Evolutionary conservation across 768 basidiomycete species (phyloP).

Genomic region (Pleurotus sapidus): DNA sequence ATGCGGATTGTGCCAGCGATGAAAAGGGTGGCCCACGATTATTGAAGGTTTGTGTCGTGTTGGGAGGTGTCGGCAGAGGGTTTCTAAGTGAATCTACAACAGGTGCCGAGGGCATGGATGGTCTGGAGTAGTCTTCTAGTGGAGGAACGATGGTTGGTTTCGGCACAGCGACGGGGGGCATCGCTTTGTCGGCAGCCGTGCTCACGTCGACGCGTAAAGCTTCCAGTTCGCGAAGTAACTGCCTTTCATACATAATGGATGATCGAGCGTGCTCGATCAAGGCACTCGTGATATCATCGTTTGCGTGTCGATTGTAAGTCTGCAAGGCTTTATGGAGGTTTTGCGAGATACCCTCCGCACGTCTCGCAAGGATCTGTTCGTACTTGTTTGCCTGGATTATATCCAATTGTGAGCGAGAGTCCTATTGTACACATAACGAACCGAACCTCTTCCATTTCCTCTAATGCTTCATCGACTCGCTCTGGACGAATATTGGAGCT

Average conservation of each 20-base stretch:
- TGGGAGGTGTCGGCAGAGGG: background rate
- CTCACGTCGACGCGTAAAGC: constrained; percentile 74
- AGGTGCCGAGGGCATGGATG: constrained; percentile 15
- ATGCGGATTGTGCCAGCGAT: background rate
- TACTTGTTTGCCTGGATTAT: constrained; percentile 78
- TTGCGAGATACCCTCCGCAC: constrained; percentile 92
- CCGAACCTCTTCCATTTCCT: constrained; percentile 88
- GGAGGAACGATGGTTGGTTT: constrained; percentile 61
- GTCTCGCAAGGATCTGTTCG: constrained; percentile 78
- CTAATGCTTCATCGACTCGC: constrained; percentile 85
- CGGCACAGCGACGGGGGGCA: constrained; percentile 43
- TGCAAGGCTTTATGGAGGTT: constrained; percentile 87
- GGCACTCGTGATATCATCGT: constrained; percentile 88
- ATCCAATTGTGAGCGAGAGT: constrained; percentile 6
- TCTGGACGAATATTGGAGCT: constrained; percentile 84
- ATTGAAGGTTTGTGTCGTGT: constrained; percentile 9
- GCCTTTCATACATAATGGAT: constrained; percentile 88
- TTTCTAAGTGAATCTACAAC: background rate
- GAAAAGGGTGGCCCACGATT: background rate
- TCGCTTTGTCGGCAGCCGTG: constrained; percentile 58
- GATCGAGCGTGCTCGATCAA: constrained; percentile 92
- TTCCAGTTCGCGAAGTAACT: constrained; percentile 85
- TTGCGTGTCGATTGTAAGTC: constrained; percentile 80
- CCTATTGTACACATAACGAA: background rate
- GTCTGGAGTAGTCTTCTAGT: constrained; percentile 55